Evolutionary conservation across 1,139 yeast species (phyloP), one percentile per base, ranked within the genome.

Genomic region (Suhomyces terraborum): DNA sequence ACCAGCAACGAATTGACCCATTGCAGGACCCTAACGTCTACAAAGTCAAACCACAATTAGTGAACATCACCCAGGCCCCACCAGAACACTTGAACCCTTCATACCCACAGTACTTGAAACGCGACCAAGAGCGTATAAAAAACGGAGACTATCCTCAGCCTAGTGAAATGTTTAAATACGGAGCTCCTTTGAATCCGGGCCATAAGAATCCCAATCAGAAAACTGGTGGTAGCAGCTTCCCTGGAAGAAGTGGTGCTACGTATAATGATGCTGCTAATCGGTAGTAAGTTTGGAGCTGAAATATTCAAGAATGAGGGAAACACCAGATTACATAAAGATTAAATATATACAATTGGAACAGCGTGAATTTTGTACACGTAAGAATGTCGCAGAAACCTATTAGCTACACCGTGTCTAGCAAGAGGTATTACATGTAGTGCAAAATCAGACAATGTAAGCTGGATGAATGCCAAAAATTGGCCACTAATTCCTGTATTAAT

Each of bases 221-320:
- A 30, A 55, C 58, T 8, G 64, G 69, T 2, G 63, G 70, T 8
- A 55, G 61, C 8, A 53, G 55, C 4, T 72, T 71, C 37, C 77
- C 77, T 2, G 77, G 77, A 1, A 51, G 60, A 18, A 47, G 63
- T 21, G 73, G 73, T 1, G 71, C 66, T 6, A 66, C 70, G 2
- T 72, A 72, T 47, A 62, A 67, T 43, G 56, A 59, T 41, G 70
- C 73, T 26, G 75, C 75, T 4, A 67, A 64, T 38, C 54, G 52
- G 38, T 60, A 50, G 35, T 17, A n/a, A 20, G n/a, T 27, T 9
- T 6, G 16, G 16, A 6, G 31, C 24, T 10, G 10, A 16, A 24
- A 23, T 10, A 33, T 24, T 22, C 8, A 12, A 24, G 16, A 24
- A 8, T 5, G 16, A 12, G 5, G 6, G 12, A n/a, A 13, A 7